Evolutionary conservation across 73 alveolate species (phyloP), one percentile per base, ranked within the genome.

Genomic region (Symbiodinium natans): DNA sequence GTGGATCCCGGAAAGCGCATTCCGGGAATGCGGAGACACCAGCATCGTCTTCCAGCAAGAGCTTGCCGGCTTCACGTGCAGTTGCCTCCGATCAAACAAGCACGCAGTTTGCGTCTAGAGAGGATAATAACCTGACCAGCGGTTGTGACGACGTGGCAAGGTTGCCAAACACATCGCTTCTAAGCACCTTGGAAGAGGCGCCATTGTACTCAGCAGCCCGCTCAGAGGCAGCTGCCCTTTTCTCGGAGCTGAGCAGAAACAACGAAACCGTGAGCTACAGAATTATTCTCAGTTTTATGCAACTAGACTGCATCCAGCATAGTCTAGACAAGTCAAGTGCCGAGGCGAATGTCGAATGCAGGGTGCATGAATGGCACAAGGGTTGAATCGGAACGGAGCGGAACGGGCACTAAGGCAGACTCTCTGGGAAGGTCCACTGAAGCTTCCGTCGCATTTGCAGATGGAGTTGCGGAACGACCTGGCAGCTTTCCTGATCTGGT

Each of bases 401-500:
- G 29, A 33, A 33, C n/a, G 19, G 36, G 19, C 3, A n/a, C 82
- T 48, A 17, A 88, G 95, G 95, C 86, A 27, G 36, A 19, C 74
- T 40, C 34, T 63, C 36, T 88, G 95, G 95, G n/a, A 29, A 33
- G 95, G 86, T 34, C 42, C 36, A 1, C n/a, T 88, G 42, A 52
- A 17, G 40, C 95, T 88, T 11, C 95, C 86, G 15, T 23, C 42
- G 48, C 86, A 88, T 19, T 25, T 38, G 19, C 73, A 63, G 73
- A 19, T 63, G 41, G 95, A 88, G 33, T 41, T 88, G 43, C 46
- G 3, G 46, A 88, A 88, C 38, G 19, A 38, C 68, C 86, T 41
- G 3, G 95, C 95, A 9, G 71, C 95, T 10, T 63, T 88, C 84
- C 23, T 88, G 40, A 68, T 68, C 71, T 31, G 59, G 34, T n/a